Percentiles rank a stretch among this genome's conserved stretches.
Conservation (phyloP, 1,139 yeast species). For the Protomyces inundatus region DNA sequence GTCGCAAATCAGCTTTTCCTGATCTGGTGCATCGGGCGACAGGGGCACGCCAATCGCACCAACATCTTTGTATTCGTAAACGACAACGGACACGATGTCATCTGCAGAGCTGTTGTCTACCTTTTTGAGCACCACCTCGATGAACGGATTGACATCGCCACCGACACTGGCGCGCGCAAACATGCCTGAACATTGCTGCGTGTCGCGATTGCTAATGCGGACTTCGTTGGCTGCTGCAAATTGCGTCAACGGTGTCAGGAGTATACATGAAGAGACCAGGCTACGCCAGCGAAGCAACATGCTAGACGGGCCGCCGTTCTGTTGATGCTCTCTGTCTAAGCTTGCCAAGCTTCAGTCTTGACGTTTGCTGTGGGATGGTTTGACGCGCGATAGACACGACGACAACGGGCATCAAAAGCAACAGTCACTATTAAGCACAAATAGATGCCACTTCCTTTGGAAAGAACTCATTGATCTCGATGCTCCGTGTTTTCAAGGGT, state of each 20-base stretch:
- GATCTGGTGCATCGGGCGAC: conserved; percentile 38
- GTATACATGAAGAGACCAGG: not conserved
- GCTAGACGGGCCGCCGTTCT: too few species aligned
- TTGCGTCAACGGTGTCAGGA: not conserved
- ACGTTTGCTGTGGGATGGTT: too few species aligned
- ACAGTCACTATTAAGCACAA: too few species aligned
- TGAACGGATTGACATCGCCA: conserved; percentile 26
- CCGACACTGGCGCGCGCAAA: conserved; percentile 19
- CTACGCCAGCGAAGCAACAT: not conserved
- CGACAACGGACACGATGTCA: conserved; percentile 42
- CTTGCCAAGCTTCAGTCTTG: too few species aligned
- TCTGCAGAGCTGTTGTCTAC: conserved; percentile 6
- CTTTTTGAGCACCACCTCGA: conserved; percentile 13
- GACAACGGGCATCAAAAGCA: too few species aligned
- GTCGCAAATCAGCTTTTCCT: conserved; percentile 65
- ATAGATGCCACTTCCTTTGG: too few species aligned
- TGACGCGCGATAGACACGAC: too few species aligned
- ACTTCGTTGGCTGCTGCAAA: conserved; percentile 14
- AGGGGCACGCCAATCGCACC: conserved; percentile 55
- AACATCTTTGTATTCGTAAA: conserved; percentile 80
- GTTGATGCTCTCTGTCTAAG: too few species aligned
- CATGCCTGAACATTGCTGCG: conserved; percentile 27
- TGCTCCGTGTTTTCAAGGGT: too few species aligned
- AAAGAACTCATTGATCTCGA: too few species aligned
- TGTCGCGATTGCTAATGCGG: not conserved